Evolutionary conservation across 176 grass and related monocot genomes (phyloP).

Genomic region (Tillandsia leiboldiana): DNA sequence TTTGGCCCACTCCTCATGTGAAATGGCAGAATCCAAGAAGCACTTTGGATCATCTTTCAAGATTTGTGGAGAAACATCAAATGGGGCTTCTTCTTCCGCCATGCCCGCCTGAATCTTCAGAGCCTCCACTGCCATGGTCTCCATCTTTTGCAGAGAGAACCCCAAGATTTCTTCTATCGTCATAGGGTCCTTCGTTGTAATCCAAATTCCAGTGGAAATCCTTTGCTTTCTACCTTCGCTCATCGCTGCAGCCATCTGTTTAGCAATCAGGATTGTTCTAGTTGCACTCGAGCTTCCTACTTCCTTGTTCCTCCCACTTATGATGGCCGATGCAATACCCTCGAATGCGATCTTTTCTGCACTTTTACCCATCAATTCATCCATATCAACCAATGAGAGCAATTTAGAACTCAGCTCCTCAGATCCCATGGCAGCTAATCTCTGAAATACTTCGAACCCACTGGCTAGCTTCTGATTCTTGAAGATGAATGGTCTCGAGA

Average conservation of each 20-base stretch:
- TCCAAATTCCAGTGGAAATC: constrained; percentile 65
- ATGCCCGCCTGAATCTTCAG: constrained; percentile 59
- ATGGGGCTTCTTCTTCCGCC: constrained; percentile 62
- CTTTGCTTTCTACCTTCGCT: constrained; percentile 58
- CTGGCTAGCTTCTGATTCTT: constrained; percentile 31
- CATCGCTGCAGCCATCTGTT: constrained; percentile 41
- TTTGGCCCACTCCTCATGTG: constrained; percentile 36
- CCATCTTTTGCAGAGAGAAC: constrained; percentile 76
- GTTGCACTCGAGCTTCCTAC: constrained; percentile 51
- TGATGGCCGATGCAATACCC: constrained; percentile 77
- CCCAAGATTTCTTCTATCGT: constrained; percentile 66
- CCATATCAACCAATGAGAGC: constrained; percentile 44
- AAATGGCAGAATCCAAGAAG: constrained; percentile 45
- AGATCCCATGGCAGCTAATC: constrained; percentile 41
- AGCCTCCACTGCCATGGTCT: constrained; percentile 78
- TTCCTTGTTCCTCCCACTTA: constrained; percentile 58
- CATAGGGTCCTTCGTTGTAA: constrained; percentile 34
- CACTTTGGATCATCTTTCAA: constrained; percentile 1
- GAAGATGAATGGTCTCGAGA: constrained; percentile 57
- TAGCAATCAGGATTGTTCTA: constrained; percentile 42
- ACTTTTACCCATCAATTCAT: constrained; percentile 58
- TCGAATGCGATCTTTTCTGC: constrained; percentile 72
- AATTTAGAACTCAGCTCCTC: constrained; percentile 44
- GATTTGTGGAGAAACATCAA: constrained; percentile 31
- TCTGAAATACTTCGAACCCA: constrained; percentile 72